Conservation (phyloP, 306 rosid genomes). For the Benincasa hispida region DNA sequence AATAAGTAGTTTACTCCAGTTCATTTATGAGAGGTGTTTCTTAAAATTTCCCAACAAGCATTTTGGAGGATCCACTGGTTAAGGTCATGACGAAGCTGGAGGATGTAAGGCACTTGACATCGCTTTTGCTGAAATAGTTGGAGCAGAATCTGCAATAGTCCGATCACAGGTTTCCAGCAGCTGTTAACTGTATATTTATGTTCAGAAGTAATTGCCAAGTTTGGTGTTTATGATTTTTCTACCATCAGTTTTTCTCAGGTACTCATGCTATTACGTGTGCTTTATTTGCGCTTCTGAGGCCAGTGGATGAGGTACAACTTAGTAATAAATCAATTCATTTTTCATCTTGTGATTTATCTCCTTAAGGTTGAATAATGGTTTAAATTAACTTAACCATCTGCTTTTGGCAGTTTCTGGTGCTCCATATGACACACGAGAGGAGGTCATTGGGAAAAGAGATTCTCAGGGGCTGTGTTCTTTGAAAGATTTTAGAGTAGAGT, state of each 20-base stretch:
- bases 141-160: slow-evolving; percentile 85
- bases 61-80: slow-evolving; percentile 85
- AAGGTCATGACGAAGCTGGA: slow-evolving; percentile 97
- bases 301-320: slow-evolving; percentile 59
- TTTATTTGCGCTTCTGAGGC: slow-evolving; percentile 68
- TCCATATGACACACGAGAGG: slow-evolving; percentile 91
- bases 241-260: slow-evolving; percentile 87
- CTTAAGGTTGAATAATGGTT: slow-evolving; percentile 13
- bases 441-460: slow-evolving; percentile 88
- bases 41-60: slow-evolving; percentile 34
- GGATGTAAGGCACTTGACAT: slow-evolving; percentile 92
- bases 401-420: slow-evolving; percentile 97
- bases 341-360: not conserved
- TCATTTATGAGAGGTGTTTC: not conserved
- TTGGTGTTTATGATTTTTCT: not conserved
- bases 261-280: slow-evolving; percentile 94
- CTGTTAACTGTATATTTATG: not conserved
- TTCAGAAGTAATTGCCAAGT: not conserved
- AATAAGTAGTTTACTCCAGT: not conserved
- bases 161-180: slow-evolving; percentile 64
- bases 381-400: slow-evolving; percentile 51
- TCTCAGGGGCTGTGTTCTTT: slow-evolving; percentile 73
- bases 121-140: slow-evolving; percentile 82
- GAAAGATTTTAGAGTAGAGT: slow-evolving; percentile 75
- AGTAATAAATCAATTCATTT: slow-evolving; percentile 1